These are phyloP conservation scores for Entelexis paramagnoliae DNA, from an alignment of 1,139 yeast genomes.

Conservation along the genomic window DNA sequence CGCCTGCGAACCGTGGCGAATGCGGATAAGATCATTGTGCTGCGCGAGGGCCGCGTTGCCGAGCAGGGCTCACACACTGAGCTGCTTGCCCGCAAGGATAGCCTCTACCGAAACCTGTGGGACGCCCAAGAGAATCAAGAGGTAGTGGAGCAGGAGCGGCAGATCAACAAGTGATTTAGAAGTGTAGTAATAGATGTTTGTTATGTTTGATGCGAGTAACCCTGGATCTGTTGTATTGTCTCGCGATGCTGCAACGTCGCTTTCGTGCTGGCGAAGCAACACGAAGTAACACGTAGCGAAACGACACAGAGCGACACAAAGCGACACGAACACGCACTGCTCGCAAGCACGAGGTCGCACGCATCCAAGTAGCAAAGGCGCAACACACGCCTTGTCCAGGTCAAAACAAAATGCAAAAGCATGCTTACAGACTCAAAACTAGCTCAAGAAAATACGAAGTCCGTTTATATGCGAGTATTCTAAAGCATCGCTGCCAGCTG, in stretches of 20 bases:
- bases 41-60: constrained; percentile 63
- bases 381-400: no score
- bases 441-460: neutral
- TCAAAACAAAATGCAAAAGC: no score
- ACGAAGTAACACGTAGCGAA: no score
- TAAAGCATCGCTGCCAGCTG: constrained; percentile 25
- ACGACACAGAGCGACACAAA: no score
- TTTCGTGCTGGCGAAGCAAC: no score
- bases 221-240: no score
- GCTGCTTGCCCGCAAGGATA: constrained; percentile 43
- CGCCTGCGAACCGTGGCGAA: constrained; percentile 89
- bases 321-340: no score
- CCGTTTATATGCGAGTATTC: neutral
- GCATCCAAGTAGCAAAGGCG: no score
- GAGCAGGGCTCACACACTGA: constrained; percentile 79
- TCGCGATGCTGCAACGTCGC: no score
- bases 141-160: neutral
- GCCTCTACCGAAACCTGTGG: constrained; percentile 77
- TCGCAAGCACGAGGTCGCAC: no score
- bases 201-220: no score
- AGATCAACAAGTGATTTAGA: neutral
- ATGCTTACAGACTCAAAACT: no score
- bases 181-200: neutral
- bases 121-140: constrained; percentile 72
- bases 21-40: constrained; percentile 83